Percentiles rank a stretch among this genome's conserved stretches.
These are phyloP conservation scores for Penicillium psychrosexuale DNA, from an alignment of 2,329 filamentous ascomycete genomes.

Conservation along the genomic window DNA sequence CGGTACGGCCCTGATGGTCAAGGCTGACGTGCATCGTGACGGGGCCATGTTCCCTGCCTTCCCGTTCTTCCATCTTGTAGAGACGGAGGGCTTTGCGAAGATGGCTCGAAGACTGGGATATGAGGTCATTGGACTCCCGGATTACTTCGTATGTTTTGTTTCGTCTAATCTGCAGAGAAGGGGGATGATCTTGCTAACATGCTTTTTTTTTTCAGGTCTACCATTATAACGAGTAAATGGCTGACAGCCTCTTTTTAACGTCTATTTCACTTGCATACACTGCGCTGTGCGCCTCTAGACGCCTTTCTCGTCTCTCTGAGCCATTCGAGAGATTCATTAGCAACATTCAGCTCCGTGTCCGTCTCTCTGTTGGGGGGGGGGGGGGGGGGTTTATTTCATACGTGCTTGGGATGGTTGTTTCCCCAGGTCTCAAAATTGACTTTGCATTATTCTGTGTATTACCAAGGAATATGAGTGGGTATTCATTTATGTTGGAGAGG, in stretches of 20 bases:
- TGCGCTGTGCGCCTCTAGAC: conserved; percentile 1
- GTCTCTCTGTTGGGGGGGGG: not conserved
- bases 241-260: not conserved
- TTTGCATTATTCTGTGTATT: conserved; percentile 6
- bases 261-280: not conserved
- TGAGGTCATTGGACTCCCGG: conserved; percentile 82
- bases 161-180: not conserved
- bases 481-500: not conserved
- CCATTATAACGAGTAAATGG: conserved; percentile 76
- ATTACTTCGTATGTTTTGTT: conserved; percentile 72
- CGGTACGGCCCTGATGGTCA: conserved; percentile 86
- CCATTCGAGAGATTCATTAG: not conserved
- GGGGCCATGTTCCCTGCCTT: conserved; percentile 99
- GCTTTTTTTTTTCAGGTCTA: conserved; percentile 60
- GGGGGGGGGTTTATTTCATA: not conserved
- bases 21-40: conserved; percentile 93
- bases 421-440: not conserved
- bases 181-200: conserved; percentile 5
- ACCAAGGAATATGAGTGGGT: conserved; percentile 5
- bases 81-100: conserved; percentile 96
- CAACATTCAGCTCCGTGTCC: not conserved
- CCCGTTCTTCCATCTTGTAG: conserved; percentile 92
- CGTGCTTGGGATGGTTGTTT: not conserved
- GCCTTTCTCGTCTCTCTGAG: not conserved
- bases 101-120: conserved; percentile 91